Percentiles rank a stretch among this genome's conserved stretches.
These are phyloP conservation scores for Venturiaceae sp. DNA, from an alignment of 2,329 filamentous ascomycete genomes.

Conservation along the genomic window DNA sequence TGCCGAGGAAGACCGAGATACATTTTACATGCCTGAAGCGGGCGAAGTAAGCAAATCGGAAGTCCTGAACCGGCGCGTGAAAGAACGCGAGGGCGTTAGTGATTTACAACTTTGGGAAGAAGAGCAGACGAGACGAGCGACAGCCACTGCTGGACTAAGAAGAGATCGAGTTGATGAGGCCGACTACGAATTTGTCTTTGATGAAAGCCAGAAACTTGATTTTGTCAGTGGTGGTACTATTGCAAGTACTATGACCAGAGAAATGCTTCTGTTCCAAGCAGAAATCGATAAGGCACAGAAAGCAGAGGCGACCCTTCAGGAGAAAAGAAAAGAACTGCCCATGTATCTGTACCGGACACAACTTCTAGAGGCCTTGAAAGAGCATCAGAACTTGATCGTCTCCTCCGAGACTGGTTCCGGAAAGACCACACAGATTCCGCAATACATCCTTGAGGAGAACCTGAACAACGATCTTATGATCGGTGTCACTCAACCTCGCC, in stretches of 20 bases:
- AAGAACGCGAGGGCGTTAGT: conserved; percentile 80
- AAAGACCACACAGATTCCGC: conserved; percentile 91
- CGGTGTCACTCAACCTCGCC: conserved; percentile 85
- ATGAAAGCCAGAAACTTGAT: conserved; percentile 78
- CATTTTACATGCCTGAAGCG: conserved; percentile 92
- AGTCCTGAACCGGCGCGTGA: conserved; percentile 80
- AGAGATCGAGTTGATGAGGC: conserved; percentile 66
- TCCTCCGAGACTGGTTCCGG: conserved; percentile 92
- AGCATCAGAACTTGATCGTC: conserved; percentile 82
- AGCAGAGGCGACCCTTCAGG: conserved; percentile 79
- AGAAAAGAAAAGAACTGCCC: conserved; percentile 80
- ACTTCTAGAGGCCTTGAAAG: conserved; percentile 74
- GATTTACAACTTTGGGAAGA: conserved; percentile 95
- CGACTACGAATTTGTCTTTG: conserved; percentile 89
- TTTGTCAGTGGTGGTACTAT: conserved; percentile 74
- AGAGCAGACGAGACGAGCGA: conserved; percentile 80
- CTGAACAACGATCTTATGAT: conserved; percentile 84
- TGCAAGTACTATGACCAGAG: conserved; percentile 64
- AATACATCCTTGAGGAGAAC: conserved; percentile 86
- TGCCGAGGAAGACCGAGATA: conserved; percentile 75
- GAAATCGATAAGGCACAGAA: conserved; percentile 84
- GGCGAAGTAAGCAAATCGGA: conserved; percentile 79
- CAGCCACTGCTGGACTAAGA: conserved; percentile 64
- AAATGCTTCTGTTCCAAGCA: conserved; percentile 68
- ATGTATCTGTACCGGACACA: conserved; percentile 83